Percentiles rank a stretch among this genome's conserved stretches.
Evolutionary conservation across 805 yeast species (phyloP).

Genomic region (Saturnispora dispora): DNA sequence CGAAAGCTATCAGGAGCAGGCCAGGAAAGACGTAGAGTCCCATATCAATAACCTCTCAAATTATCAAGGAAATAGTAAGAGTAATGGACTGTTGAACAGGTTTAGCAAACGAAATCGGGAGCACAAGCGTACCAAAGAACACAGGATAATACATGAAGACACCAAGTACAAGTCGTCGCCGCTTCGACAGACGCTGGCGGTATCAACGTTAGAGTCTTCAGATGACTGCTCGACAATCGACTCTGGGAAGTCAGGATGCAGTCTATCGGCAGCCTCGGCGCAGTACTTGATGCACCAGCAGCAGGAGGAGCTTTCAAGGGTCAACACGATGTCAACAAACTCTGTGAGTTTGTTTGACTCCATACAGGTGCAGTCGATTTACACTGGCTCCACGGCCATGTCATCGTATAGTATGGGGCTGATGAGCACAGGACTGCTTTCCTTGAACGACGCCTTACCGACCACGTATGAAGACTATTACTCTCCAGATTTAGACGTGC

Average conservation of each 20-base stretch:
- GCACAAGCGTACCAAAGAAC: not conserved
- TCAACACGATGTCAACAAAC: conserved; percentile 6
- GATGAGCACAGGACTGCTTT: conserved; percentile 11
- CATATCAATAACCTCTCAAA: conserved; percentile 17
- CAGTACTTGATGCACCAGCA: conserved; percentile 11
- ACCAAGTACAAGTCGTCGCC: conserved; percentile 27
- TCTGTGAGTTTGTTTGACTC: conserved; percentile 18
- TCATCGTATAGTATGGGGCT: conserved; percentile 7
- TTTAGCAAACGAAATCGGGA: not conserved
- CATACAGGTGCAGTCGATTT: conserved; percentile 20
- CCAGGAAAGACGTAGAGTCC: conserved; percentile 26
- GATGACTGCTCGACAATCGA: conserved; percentile 21
- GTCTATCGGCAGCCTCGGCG: conserved; percentile 12
- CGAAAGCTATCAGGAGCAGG: conserved; percentile 24
- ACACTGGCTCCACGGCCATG: conserved; percentile 21
- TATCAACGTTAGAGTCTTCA: conserved; percentile 16
- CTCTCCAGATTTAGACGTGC: conserved; percentile 43
- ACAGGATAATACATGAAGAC: not conserved
- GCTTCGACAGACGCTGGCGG: conserved; percentile 20
- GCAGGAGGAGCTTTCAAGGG: conserved; percentile 11
- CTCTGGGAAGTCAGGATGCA: conserved; percentile 14
- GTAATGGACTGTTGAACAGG: not conserved
- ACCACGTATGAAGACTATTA: conserved; percentile 45
- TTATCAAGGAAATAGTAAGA: not conserved
- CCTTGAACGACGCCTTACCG: conserved; percentile 47